These are phyloP conservation scores for Vaccinium myrtillus DNA, from an alignment of 148 eudicot genomes.

Conservation along the genomic window DNA sequence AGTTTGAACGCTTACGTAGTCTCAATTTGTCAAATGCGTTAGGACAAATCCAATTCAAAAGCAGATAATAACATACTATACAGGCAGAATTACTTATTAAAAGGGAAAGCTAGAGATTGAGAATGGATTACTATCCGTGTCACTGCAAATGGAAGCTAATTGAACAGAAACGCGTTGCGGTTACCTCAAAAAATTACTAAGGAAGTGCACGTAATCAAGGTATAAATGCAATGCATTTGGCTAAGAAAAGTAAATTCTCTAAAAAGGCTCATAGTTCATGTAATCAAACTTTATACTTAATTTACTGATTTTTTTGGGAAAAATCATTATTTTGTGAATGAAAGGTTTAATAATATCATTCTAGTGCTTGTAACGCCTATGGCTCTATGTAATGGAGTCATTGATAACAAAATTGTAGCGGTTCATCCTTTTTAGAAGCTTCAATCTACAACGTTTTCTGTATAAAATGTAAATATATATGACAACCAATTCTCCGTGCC, in stretches of 20 bases:
- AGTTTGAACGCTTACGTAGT: background rate
- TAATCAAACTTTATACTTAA: background rate
- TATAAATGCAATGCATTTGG: background rate
- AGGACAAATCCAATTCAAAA: background rate
- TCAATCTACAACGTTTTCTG: too few species aligned
- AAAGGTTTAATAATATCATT: background rate
- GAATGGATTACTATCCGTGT: background rate
- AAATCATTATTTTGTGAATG: background rate
- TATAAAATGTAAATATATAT: too few species aligned
- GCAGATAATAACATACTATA: background rate
- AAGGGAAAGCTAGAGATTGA: background rate
- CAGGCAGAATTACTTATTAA: background rate
- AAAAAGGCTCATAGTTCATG: background rate
- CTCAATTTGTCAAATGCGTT: background rate
- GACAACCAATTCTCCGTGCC: too few species aligned
- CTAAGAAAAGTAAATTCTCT: background rate
- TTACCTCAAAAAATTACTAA: background rate
- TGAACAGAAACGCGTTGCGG: background rate
- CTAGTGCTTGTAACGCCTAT: too few species aligned
- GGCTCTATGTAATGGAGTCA: too few species aligned
- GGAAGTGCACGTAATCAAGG: background rate
- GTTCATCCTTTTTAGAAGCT: too few species aligned
- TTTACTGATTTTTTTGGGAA: background rate
- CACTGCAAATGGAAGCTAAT: background rate
- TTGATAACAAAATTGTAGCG: too few species aligned